phyloP scores from a whole-genome alignment of 306 rosid species.

The Sicyos baderoa region DNA sequence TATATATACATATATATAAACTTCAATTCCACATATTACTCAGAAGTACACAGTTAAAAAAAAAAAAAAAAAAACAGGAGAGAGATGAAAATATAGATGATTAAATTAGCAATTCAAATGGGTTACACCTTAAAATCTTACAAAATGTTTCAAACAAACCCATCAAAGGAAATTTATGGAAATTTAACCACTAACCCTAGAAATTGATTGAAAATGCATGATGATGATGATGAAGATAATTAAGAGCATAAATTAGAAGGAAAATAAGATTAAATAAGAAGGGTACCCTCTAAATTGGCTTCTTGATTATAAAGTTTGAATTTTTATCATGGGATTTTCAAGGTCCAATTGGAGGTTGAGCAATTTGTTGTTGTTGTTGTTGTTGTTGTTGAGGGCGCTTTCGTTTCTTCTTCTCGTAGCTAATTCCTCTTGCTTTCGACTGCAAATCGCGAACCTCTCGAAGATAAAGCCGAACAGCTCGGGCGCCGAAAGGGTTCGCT shows the following conservation, averaged over 20 bases:
- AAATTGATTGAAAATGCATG: background rate
- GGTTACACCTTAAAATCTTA: background rate
- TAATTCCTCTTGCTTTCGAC: slow-evolving; percentile 95
- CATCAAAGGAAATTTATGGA: background rate
- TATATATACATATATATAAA: too few relatives aligned
- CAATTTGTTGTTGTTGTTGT: slow-evolving; percentile 9
- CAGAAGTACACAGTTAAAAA: background rate
- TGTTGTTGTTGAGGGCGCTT: slow-evolving; percentile 45
- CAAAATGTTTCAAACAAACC: background rate
- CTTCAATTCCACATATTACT: background rate
- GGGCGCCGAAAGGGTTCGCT: slow-evolving; percentile 87
- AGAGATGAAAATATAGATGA: background rate
- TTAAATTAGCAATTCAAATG: background rate
- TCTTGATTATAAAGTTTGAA: background rate
- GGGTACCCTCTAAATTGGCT: slow-evolving; percentile 14
- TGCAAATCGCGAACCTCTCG: slow-evolving; percentile 96
- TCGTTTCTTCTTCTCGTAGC: slow-evolving; percentile 93
- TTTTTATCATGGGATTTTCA: background rate
- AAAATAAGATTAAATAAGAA: background rate
- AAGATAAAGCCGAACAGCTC: slow-evolving; percentile 89
- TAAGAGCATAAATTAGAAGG: slow-evolving; percentile 5
- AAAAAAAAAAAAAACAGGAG: background rate
- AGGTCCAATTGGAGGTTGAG: slow-evolving; percentile 40
- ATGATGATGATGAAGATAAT: background rate
- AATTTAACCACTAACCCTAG: background rate